Percentiles rank a stretch among this genome's conserved stretches.
Conservation (phyloP, 192 early-diverging fungal species). For the Funneliformis mosseae region DNA sequence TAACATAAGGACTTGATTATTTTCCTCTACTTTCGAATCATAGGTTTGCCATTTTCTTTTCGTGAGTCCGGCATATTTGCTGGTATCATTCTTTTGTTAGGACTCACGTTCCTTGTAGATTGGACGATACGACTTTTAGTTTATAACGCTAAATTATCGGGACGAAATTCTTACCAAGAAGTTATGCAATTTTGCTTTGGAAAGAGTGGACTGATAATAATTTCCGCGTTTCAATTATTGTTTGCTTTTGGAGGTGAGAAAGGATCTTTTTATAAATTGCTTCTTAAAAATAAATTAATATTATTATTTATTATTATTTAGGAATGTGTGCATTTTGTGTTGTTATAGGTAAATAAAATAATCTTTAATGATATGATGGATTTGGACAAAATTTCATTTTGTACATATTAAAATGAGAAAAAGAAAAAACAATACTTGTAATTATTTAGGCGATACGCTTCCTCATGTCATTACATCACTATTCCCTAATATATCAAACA, state of each 20-base stretch:
- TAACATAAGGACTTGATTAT: not conserved
- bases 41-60: slow-evolving; percentile 86
- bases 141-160: slow-evolving; percentile 73
- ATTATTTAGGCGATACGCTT: slow-evolving; percentile 82
- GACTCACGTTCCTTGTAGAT: slow-evolving; percentile 61
- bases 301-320: slow-evolving; percentile 6
- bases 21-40: slow-evolving; percentile 15
- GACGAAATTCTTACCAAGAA: slow-evolving; percentile 81
- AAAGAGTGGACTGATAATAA: slow-evolving; percentile 68
- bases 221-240: slow-evolving; percentile 88
- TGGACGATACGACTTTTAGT: slow-evolving; percentile 81
- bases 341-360: slow-evolving; percentile 28
- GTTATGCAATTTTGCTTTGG: slow-evolving; percentile 85
- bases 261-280: slow-evolving; percentile 37
- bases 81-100: slow-evolving; percentile 54
- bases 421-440: slow-evolving; percentile 23
- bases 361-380: not conserved
- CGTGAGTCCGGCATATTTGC: slow-evolving; percentile 73
- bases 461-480: slow-evolving; percentile 80
- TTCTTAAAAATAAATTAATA: too few relatives aligned
- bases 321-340: slow-evolving; percentile 32
- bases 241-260: slow-evolving; percentile 91
- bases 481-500: slow-evolving; percentile 56
- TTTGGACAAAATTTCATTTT: not conserved
- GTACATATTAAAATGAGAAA: not conserved